A percentile compares a stretch with the other conserved stretches of the same genome.
Conservation (phyloP, 805 yeast species). For the Ascoidea rubescens region DNA sequence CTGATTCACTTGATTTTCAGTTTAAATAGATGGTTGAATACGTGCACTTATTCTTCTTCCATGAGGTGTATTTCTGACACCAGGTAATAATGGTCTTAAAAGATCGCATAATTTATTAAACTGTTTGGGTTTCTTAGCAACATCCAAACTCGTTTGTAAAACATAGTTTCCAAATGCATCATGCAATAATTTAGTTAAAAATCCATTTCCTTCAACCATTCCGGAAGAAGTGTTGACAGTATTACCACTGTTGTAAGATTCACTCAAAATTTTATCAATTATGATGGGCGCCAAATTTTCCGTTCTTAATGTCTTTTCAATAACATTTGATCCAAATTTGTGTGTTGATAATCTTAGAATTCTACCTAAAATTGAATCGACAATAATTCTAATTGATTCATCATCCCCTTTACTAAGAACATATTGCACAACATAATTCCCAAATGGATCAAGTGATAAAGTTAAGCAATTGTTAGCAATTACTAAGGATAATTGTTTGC, state of each 20-base stretch:
- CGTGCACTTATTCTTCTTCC: conserved; percentile 87
- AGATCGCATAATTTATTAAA: conserved; percentile 40
- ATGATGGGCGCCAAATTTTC: conserved; percentile 30
- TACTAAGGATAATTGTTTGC: conserved; percentile 47
- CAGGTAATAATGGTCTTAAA: conserved; percentile 63
- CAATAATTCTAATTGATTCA: conserved; percentile 19
- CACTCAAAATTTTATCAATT: conserved; percentile 31
- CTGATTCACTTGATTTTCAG: neutral
- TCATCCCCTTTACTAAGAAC: conserved; percentile 40
- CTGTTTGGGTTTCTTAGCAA: conserved; percentile 26
- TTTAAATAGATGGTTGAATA: conserved; percentile 16
- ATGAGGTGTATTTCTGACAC: conserved; percentile 82
- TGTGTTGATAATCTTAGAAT: conserved; percentile 51
- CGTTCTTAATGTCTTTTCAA: conserved; percentile 69
- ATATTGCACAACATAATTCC: conserved; percentile 93
- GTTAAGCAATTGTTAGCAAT: conserved; percentile 57
- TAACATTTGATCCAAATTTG: conserved; percentile 88
- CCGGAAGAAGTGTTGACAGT: neutral
- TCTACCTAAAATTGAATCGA: conserved; percentile 19
- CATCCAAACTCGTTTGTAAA: conserved; percentile 79
- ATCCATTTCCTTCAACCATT: conserved; percentile 14
- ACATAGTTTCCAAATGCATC: conserved; percentile 95
- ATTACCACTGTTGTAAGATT: conserved; percentile 14
- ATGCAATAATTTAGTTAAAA: conserved; percentile 44
- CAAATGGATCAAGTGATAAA: conserved; percentile 84